Evolutionary conservation across 1,284 basidiomycete genomes (phyloP), one percentile per base, ranked within the genome.

Genomic region (Crucibulum cyathiforme): DNA sequence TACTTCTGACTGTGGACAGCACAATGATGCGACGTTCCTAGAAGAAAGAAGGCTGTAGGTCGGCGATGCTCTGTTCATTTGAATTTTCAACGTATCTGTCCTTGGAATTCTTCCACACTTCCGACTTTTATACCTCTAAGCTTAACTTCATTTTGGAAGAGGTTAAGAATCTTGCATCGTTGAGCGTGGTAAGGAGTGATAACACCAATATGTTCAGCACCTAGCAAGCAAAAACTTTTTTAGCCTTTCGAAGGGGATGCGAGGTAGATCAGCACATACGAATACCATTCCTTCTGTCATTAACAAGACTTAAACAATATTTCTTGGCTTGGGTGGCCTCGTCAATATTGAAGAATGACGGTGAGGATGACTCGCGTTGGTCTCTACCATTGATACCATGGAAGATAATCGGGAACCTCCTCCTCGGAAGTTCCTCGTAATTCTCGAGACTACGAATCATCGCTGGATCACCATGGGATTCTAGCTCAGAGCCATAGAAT

Each of bases 21-120:
- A 90, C 87, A 51, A 90, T 89, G 7, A 88, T 80, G 0, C 80
- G 78, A 15, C 87, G 84, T 74, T 90, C 88, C 86, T 89, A 57
- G 13, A 48, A 48, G 13, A 31, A 31, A 2, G 24, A 12, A 15
- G 47, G 10, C 24, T 48, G 3, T 31, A 3, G 10, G 24, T 15
- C 12, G 12, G 12, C 12, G 12, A 3, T 3, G 24, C 24, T 48
- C 13, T n/a, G 10, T 15, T 19, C 6, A 5, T 15, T 15, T 12
- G 47, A 48, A 31, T 12, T 12, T 17, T 34, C 48, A 36, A 61
- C 76, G 39, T 58, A 86, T 86, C 73, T 88, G 85, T 7, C 87
- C 88, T 70, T 90, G 87, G 71, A 88, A 90, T 59, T 87, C 84
- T 69, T 90, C 87, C 1, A 88, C 86, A 56, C 81, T 85, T n/a